Conservation (phyloP, 1,139 yeast genomes). For the Blastobotrys proliferans region DNA sequence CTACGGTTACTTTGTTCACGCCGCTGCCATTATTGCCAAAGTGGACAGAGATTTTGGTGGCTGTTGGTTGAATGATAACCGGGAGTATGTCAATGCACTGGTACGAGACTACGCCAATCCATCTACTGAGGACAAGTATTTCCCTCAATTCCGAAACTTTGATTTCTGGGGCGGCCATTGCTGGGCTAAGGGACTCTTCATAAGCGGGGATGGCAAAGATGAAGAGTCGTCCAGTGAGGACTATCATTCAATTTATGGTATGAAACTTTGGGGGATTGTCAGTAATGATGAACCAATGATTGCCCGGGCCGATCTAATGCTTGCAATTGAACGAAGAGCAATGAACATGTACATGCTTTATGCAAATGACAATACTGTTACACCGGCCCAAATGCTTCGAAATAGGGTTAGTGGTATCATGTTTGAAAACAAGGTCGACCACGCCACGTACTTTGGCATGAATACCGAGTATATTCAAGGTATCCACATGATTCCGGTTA, state of each 20-base stretch:
- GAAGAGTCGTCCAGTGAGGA: conserved; percentile 77
- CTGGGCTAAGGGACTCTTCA: conserved; percentile 71
- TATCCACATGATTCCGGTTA: conserved; percentile 85
- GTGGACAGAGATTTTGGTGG: conserved; percentile 57
- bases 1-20: conserved; percentile 64
- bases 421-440: conserved; percentile 82
- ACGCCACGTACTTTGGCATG: conserved; percentile 80
- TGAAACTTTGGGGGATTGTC: conserved; percentile 70
- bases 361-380: conserved; percentile 47
- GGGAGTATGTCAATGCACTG: conserved; percentile 55
- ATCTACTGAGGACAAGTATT: conserved; percentile 48
- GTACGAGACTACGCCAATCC: conserved; percentile 75
- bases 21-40: conserved; percentile 64
- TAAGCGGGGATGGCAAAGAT: conserved; percentile 66
- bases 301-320: conserved; percentile 63
- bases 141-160: conserved; percentile 68
- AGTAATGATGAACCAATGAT: conserved; percentile 62
- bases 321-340: conserved; percentile 56
- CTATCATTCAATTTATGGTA: conserved; percentile 62
- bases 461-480: conserved; percentile 79
- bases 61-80: conserved; percentile 57
- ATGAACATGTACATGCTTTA: conserved; percentile 60
- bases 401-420: conserved; percentile 67
- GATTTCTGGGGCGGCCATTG: conserved; percentile 80
- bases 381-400: conserved; percentile 40